These are phyloP conservation scores for Russula brevipes DNA, from an alignment of 768 basidiomycete genomes.

Conservation along the genomic window DNA sequence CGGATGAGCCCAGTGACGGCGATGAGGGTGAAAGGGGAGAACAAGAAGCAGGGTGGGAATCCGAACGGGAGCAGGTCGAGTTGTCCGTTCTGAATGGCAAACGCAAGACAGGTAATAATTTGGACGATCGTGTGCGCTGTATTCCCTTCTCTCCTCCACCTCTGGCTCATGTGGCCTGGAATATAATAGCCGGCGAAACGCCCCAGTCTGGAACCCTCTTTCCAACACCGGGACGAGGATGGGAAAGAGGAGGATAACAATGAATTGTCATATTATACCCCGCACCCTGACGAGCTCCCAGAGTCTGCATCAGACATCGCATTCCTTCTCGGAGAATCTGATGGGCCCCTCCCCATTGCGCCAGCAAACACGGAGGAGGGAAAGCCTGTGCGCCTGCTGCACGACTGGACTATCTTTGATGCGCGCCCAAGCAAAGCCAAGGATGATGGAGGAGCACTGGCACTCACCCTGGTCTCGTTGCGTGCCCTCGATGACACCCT, in stretches of 20 bases:
- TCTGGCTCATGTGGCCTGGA: not conserved
- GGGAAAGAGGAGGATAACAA: not conserved
- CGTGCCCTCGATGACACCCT: conserved; percentile 42
- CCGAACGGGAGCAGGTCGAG: not conserved
- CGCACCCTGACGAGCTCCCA: conserved; percentile 16
- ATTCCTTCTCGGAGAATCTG: conserved; percentile 30
- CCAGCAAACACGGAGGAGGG: conserved; percentile 25
- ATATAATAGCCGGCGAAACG: conserved; percentile 15
- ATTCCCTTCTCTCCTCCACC: not conserved
- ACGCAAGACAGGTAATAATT: not conserved
- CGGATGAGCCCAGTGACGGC: conserved; percentile 34
- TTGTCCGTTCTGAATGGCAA: not conserved
- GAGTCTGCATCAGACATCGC: conserved; percentile 13
- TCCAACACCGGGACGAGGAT: not conserved
- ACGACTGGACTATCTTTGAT: conserved; percentile 59
- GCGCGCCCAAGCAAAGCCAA: conserved; percentile 28
- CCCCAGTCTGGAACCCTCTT: not conserved
- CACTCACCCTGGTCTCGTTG: conserved; percentile 42
- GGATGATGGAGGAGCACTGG: conserved; percentile 16
- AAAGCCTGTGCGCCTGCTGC: conserved; percentile 53
- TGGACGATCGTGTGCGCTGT: conserved; percentile 4
- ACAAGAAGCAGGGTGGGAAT: not conserved
- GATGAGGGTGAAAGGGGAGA: not conserved
- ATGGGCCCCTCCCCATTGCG: not conserved
- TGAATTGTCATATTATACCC: conserved; percentile 5